Conservation (phyloP, 768 basidiomycete genomes). For the Serendipita sp. region DNA sequence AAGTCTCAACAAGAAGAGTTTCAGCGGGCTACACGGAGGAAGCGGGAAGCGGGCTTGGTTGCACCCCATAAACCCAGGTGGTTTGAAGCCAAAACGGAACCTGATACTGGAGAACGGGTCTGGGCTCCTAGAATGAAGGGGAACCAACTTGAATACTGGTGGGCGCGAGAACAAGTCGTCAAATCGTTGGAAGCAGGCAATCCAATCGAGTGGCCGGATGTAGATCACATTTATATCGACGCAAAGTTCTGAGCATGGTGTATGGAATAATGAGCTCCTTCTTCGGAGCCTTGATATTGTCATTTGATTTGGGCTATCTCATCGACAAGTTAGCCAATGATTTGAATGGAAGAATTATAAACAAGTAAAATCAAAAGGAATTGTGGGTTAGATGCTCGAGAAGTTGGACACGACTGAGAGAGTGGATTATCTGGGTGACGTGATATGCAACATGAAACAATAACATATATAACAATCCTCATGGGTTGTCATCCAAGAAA, state of each 20-base stretch:
- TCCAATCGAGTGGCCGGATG: slow-evolving; percentile 41
- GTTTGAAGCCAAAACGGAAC: slow-evolving; percentile 71
- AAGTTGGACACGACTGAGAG: not conserved
- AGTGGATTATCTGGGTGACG: not conserved
- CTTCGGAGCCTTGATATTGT: too few relatives aligned
- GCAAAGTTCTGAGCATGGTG: slow-evolving; percentile 23
- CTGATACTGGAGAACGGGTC: slow-evolving; percentile 77
- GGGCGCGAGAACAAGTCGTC: slow-evolving; percentile 53
- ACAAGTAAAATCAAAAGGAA: not conserved
- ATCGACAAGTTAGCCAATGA: not conserved
- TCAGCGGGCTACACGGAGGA: slow-evolving; percentile 56
- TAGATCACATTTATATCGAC: slow-evolving; percentile 71
- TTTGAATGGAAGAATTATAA: not conserved
- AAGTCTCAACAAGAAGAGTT: slow-evolving; percentile 72
- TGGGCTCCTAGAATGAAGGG: slow-evolving; percentile 54
- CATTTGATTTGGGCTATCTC: too few relatives aligned
- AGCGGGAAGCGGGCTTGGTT: slow-evolving; percentile 56
- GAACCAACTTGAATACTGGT: slow-evolving; percentile 65
- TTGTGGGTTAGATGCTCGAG: not conserved
- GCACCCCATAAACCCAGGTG: slow-evolving; percentile 70
- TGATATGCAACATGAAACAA: not conserved
- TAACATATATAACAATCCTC: not conserved
- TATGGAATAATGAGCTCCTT: too few relatives aligned
- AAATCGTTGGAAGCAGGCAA: slow-evolving; percentile 19
- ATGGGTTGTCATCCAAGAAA: not conserved